Conservation (phyloP, 2,329 filamentous ascomycete species). For the Teratosphaeria pseudoeucalypti region DNA sequence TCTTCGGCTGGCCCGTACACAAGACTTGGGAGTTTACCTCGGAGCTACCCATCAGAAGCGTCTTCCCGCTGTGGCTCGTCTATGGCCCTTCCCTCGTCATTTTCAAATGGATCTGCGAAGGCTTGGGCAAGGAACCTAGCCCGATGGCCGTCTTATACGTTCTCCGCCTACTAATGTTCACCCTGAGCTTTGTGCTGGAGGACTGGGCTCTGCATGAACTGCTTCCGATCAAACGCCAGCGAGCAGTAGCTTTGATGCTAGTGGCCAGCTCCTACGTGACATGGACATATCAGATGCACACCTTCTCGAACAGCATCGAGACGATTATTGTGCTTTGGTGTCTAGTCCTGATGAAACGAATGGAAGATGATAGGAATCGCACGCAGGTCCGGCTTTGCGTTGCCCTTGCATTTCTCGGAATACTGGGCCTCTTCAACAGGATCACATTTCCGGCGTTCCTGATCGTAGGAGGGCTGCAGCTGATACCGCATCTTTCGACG, state of each 20-base stretch:
- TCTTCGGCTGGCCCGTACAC: constrained; percentile 83
- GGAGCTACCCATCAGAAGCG: constrained; percentile 78
- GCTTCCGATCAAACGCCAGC: constrained; percentile 60
- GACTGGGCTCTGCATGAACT: constrained; percentile 96
- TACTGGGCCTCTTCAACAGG: constrained; percentile 87
- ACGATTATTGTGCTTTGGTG: constrained; percentile 89
- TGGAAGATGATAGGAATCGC: constrained; percentile 66
- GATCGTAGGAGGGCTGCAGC: constrained; percentile 67
- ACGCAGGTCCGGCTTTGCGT: constrained; percentile 66
- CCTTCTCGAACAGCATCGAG: constrained; percentile 95
- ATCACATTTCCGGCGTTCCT: constrained; percentile 96
- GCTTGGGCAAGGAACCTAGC: constrained; percentile 68
- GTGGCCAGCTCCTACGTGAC: constrained; percentile 96
- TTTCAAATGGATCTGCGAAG: constrained; percentile 84
- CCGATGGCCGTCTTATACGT: constrained; percentile 87
- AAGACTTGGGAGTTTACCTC: constrained; percentile 89
- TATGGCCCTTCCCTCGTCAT: constrained; percentile 92
- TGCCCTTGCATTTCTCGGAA: constrained; percentile 67
- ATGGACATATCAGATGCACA: constrained; percentile 97
- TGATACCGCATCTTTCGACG: constrained; percentile 75
- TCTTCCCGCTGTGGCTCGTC: constrained; percentile 91
- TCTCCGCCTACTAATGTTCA: constrained; percentile 81
- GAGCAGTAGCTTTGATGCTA: constrained; percentile 65
- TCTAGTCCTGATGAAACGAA: constrained; percentile 79
- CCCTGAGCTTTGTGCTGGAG: constrained; percentile 88